Evolutionary conservation across 495 filamentous ascomycete genomes (phyloP), one percentile per base, ranked within the genome.

Genomic region (Podospora pseudoanserina): DNA sequence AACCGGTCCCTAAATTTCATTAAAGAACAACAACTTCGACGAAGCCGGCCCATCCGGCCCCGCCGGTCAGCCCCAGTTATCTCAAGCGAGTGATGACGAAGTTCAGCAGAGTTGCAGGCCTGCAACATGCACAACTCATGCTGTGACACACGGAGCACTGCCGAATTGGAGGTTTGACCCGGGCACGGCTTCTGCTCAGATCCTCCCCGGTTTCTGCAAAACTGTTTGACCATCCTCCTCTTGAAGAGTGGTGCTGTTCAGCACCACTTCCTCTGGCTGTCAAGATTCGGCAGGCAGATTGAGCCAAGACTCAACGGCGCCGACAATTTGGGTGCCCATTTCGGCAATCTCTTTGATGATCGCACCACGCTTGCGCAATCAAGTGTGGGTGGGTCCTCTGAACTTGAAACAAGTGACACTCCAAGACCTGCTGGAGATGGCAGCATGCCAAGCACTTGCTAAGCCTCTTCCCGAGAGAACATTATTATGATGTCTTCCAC

Each of bases 231-330:
- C 2, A 5, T 49, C 39, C 39, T 13, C 39, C 6, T 49, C 39
- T 49, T 13, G 6, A 49, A 49, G 9, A 49, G 15, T 49, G 9
- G 18, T 49, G 9, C 39, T 16, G 13, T 1, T 49, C 9, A 16
- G 39, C 7, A 13, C 13, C 39, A 49, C 15, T 3, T 5, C 2
- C 9, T 11, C 39, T 49, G 39, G 13, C 39, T 49, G 39, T 13
- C 15, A 11, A 49, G 39, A 49, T 49, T 49, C 39, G 39, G 13
- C 39, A 49, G 39, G 39, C 39, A 49, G 39, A 49, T 58, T 58
- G n/a, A 20, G 55, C 55, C 55, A 58, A 58, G 55, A 58, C 18
- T 26, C 55, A 58, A 58, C 55, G 55, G 55, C 3, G n/a, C 55
- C 55, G n/a, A 26, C 23, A 15, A 26, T 7, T 58, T 58, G n/a